Evolutionary conservation across 2,329 filamentous ascomycete genomes (phyloP).

Genomic region (Colletotrichum musae): DNA sequence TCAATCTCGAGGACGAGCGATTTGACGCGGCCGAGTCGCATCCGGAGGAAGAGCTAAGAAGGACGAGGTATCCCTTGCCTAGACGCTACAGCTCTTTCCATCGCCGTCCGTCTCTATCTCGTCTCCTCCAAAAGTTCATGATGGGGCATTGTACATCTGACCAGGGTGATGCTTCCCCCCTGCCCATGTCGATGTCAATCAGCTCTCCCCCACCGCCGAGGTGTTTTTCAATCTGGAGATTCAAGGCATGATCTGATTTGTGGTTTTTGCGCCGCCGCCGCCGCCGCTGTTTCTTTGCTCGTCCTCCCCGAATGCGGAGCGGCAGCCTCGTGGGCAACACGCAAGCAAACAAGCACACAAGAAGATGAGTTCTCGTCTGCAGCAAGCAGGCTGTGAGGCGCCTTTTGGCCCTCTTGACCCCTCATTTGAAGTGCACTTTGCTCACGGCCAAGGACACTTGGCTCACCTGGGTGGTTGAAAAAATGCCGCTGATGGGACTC

Average conservation of each 20-base stretch:
- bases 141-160: not conserved
- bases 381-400: too few species aligned
- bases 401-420: too few species aligned
- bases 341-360: not conserved
- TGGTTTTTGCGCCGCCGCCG: not conserved
- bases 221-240: slow-evolving; percentile 9
- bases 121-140: not conserved
- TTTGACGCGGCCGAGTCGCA: too few species aligned
- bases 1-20: too few species aligned
- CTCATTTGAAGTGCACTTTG: too few species aligned
- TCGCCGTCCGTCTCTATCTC: not conserved
- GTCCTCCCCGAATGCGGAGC: not conserved
- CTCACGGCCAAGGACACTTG: too few species aligned
- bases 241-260: slow-evolving; percentile 21
- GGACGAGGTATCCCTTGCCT: not conserved
- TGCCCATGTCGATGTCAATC: not conserved
- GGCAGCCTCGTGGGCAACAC: not conserved
- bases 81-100: not conserved
- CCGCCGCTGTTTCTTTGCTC: not conserved
- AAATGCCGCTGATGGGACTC: too few species aligned
- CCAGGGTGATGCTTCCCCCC: too few species aligned
- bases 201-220: not conserved
- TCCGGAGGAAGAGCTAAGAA: not conserved
- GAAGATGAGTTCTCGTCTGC: too few species aligned
- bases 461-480: too few species aligned